These are phyloP conservation scores for Cercospora sp. DNA, from an alignment of 2,329 filamentous ascomycete species.

Conservation along the genomic window DNA sequence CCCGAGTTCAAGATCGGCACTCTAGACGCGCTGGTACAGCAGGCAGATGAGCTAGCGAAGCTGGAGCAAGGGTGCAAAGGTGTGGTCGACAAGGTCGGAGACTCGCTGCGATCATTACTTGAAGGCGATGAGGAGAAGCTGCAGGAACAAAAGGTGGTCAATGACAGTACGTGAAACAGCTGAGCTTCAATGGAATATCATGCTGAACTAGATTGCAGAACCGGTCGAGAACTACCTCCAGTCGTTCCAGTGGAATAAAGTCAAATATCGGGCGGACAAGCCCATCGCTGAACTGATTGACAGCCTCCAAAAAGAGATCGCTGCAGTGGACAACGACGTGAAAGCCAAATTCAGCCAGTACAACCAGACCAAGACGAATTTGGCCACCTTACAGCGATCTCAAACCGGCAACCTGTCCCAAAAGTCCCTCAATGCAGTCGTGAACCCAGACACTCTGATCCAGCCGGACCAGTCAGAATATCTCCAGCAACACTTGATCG, in stretches of 20 bases:
- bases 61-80: conserved; percentile 76
- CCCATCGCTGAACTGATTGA: conserved; percentile 84
- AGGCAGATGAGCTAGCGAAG: conserved; percentile 92
- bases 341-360: conserved; percentile 94
- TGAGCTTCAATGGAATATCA: background rate
- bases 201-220: conserved; percentile 56
- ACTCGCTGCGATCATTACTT: conserved; percentile 79
- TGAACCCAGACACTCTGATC: conserved; percentile 71
- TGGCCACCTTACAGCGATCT: conserved; percentile 78
- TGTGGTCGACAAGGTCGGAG: conserved; percentile 84
- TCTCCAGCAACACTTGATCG: conserved; percentile 91
- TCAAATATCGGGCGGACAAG: conserved; percentile 93
- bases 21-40: conserved; percentile 89
- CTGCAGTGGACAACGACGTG: conserved; percentile 92
- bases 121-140: conserved; percentile 82
- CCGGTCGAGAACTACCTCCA: conserved; percentile 93
- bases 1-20: conserved; percentile 98
- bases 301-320: conserved; percentile 86
- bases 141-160: conserved; percentile 85
- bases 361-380: conserved; percentile 82
- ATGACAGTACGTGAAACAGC: conserved; percentile 70
- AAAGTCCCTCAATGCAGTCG: conserved; percentile 86
- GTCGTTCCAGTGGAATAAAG: conserved; percentile 93
- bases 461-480: conserved; percentile 86
- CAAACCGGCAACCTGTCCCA: conserved; percentile 94